phyloP scores from a whole-genome alignment of 2,329 filamentous ascomycete species.

The Talaromyces sp. region DNA sequence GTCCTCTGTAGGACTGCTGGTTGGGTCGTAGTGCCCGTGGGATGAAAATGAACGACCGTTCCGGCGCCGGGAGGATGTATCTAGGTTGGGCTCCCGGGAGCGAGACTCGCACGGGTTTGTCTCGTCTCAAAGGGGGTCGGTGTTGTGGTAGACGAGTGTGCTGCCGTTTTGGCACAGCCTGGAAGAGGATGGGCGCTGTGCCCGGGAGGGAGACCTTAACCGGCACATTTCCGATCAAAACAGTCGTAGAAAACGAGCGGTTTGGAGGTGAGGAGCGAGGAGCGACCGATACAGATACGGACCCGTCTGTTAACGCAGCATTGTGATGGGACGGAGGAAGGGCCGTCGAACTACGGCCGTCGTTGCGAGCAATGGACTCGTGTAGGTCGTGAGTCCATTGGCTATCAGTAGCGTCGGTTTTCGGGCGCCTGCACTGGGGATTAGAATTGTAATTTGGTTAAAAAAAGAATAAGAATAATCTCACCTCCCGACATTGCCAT shows the following conservation, averaged over 20 bases:
- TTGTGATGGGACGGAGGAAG: slow-evolving; percentile 19
- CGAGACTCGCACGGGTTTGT: slow-evolving; percentile 94
- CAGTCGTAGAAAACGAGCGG: slow-evolving; percentile 75
- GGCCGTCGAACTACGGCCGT: slow-evolving; percentile 23
- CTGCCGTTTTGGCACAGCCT: slow-evolving; percentile 76
- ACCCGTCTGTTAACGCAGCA: slow-evolving; percentile 10
- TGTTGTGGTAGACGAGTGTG: slow-evolving; percentile 95
- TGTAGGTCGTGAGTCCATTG: slow-evolving; percentile 96
- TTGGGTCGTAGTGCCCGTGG: slow-evolving; percentile 89
- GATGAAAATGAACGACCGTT: slow-evolving; percentile 97
- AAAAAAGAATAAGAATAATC: background rate
- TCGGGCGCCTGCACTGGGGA: slow-evolving; percentile 24
- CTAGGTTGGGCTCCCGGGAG: slow-evolving; percentile 73
- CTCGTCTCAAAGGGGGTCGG: slow-evolving; percentile 83
- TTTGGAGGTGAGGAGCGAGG: slow-evolving; percentile 64
- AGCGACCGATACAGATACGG: slow-evolving; percentile 36
- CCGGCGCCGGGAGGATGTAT: slow-evolving; percentile 85
- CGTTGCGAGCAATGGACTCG: slow-evolving; percentile 53
- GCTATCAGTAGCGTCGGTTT: slow-evolving; percentile 57
- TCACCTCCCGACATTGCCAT: slow-evolving; percentile 43
- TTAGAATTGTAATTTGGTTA: slow-evolving; percentile 32
- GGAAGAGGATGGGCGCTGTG: slow-evolving; percentile 66
- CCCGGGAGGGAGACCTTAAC: slow-evolving; percentile 75
- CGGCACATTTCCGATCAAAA: slow-evolving; percentile 76
- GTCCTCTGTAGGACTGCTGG: slow-evolving; percentile 68